A percentile compares a stretch with the other conserved stretches of the same genome.
Conservation (phyloP, 306 rosid species). For the Castanea crenata region DNA sequence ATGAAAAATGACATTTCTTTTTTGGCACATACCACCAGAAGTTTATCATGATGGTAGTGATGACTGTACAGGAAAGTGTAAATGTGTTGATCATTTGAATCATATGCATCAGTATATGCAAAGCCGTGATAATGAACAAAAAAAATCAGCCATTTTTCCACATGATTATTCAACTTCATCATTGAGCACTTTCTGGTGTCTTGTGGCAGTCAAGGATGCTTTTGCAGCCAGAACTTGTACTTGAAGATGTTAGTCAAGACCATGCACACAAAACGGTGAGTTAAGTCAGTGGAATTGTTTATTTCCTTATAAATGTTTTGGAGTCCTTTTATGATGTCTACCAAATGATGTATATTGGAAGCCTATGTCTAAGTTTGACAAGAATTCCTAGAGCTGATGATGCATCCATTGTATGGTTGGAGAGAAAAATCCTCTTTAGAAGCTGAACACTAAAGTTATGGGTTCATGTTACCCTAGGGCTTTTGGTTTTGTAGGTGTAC, state of each 20-base stretch:
- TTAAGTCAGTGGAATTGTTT: background rate
- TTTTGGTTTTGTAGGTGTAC: background rate
- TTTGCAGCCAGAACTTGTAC: conserved; percentile 85
- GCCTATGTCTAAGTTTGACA: background rate
- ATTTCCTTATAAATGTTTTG: conserved; percentile 1
- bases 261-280: conserved; percentile 96
- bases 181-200: background rate
- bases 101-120: background rate
- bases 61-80: background rate
- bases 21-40: background rate
- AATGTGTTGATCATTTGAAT: background rate
- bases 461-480: background rate
- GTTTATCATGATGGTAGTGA: background rate
- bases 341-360: background rate
- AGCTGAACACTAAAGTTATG: background rate
- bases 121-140: no score
- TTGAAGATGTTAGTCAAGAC: conserved; percentile 97
- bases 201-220: conserved; percentile 78
- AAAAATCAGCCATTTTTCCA: background rate
- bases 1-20: background rate
- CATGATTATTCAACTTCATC: background rate
- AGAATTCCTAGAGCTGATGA: background rate
- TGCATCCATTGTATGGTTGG: background rate
- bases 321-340: background rate
- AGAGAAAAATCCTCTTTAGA: background rate